Base-by-base conservation (phyloP, 1,284 basidiomycete genomes). In the Ustilago crameri region DNA sequence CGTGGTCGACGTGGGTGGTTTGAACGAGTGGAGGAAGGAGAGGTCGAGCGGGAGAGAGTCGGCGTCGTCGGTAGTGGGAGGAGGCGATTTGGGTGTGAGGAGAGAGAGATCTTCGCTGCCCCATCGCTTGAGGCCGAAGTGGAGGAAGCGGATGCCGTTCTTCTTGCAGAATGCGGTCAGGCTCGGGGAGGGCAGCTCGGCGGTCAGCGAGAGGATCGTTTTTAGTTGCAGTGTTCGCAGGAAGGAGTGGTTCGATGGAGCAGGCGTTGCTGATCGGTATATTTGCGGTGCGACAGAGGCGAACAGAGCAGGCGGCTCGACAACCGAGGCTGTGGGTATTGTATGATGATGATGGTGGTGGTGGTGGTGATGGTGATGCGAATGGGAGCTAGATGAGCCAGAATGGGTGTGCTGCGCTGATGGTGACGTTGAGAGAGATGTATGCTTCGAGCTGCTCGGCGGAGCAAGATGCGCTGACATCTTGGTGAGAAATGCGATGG, bases 211-310 rank as follows among this genome's bases (percentile, higher is more conserved):
- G 10, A 82, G 54, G 26, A 81, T 63, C n/a, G 74, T 81, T 10
- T 56, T 56, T 9, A 81, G 70, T 3, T 69, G 55, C 0, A 82
- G 67, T 0, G 65, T 58, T 30, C 67, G 62, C 0, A 81, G 44
- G 56, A 77, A 79, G 5, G 56, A 34, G 22, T 71, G 72, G 27
- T 62, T 76, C 12, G 57, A 53, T 3, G 70, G 60, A 0, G 61
- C 37, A 0, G 74, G 75, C 14, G 75, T 74, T 0, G 64, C 71
- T 5, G 65, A 75, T 14, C 80, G 77, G 26, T 75, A 80, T 51
- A 82, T 78, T 37, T 76, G 68, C 0, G 78, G 76, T 17, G 72
- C 78, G 3, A 82, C 77, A 1, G 69, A 57, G 4, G 77, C 66
- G 44, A 80, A 82, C 0, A 66, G 49, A 0, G 73, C 56, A 5